Conservation (phyloP, 106 monocot species). For the Apostasia ramifera region DNA sequence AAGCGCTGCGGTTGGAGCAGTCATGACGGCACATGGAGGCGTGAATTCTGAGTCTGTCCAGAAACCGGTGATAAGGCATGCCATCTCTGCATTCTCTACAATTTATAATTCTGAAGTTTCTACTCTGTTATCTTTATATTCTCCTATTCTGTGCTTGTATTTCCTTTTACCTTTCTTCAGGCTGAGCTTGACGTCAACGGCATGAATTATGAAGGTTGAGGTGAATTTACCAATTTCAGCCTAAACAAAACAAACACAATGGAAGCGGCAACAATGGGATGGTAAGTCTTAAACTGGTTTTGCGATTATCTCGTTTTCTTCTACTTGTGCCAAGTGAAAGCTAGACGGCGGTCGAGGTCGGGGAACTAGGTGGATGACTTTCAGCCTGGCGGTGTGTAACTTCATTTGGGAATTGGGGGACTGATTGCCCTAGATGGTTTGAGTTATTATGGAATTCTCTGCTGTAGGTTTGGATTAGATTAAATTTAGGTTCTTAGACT, state of each 20-base stretch:
- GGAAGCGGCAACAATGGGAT: background rate
- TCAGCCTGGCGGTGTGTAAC: too few species aligned
- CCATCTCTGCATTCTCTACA: slow-evolving; percentile 1
- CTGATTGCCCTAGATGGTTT: too few species aligned
- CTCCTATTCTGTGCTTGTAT: slow-evolving; percentile 21
- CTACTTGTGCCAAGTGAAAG: too few species aligned
- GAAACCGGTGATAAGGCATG: slow-evolving; percentile 43
- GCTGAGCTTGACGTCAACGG: slow-evolving; percentile 39
- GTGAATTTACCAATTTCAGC: too few species aligned
- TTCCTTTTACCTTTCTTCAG: slow-evolving; percentile 19
- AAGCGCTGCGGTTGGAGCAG: slow-evolving; percentile 25
- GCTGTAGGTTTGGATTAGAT: too few species aligned
- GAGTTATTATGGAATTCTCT: too few species aligned
- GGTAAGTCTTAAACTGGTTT: slow-evolving; percentile 6
- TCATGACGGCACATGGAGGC: slow-evolving; percentile 23
- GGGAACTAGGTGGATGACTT: too few species aligned
- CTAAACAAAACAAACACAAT: too few species aligned
- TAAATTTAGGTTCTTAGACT: too few species aligned
- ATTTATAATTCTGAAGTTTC: slow-evolving; percentile 1
- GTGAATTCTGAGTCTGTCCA: slow-evolving; percentile 25
- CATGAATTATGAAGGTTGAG: slow-evolving; percentile 13
- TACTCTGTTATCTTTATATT: slow-evolving; percentile 44
- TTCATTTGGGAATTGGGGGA: too few species aligned
- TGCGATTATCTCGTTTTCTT: background rate
- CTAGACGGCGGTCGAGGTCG: too few species aligned